Base-by-base conservation (phyloP, 179 eudicot species). In the Vitellaria paradoxa region DNA sequence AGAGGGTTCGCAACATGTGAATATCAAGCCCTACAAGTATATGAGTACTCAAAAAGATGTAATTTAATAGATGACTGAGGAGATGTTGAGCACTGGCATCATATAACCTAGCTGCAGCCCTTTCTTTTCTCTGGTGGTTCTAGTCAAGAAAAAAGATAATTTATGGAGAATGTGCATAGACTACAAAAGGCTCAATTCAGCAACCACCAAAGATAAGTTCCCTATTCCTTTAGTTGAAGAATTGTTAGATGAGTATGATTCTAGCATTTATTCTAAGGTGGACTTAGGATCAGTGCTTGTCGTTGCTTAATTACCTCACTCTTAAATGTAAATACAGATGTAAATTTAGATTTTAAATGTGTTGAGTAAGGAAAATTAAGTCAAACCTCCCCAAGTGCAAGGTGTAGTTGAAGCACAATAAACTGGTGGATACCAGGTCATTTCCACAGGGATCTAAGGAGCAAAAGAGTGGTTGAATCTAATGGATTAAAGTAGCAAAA, bases 191-290 rank as follows among this genome's bases (percentile, higher is more conserved):
- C 52, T 69, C 26, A 69, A 69, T 21, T 5, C 15, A 0, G 4
- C 3, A 4, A 8, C 73, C 15, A 17, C 45, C 42, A 69, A 69
- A 49, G 56, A 69, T 20, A 72, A 53, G 40, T 72, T 46, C 37
- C 75, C 63, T 46, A 72, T 72, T 6, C 75, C 75, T 13, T 1
- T 72, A 3, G 17, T 72, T 6, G 75, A 72, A 23, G 75, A 53
- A 9, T 24, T 72, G 12, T 12, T 72, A 2, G 62, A 72, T 72
- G 75, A 72, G 40, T 49, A 17, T 7, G 42, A 37, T 7, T 7
- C 75, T 4, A 2, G 14, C 0, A 6, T 46, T 23, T 72, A 6
- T 52, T 72, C 62, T 7, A 72, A 72, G 20, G 5, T 72, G 37
- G 75, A 72, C 42, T 42, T 72, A 4, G 18, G 75, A 5, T 18